phyloP scores from a whole-genome alignment of 2,329 filamentous ascomycete species.

The Paraphoma chrysanthemicola region DNA sequence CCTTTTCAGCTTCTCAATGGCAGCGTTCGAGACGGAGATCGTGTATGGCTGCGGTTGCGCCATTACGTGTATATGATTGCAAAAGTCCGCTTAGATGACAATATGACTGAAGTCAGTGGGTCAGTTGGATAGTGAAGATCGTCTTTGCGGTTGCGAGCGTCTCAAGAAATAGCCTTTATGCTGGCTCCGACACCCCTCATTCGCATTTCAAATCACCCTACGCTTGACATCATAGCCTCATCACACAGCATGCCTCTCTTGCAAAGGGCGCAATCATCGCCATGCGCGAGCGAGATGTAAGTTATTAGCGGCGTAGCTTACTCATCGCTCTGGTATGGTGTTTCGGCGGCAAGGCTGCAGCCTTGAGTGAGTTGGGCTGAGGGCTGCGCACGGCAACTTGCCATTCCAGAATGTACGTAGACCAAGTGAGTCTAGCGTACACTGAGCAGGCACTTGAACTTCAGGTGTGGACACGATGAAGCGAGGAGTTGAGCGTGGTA shows the following conservation, averaged over 20 bases:
- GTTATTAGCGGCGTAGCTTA: not conserved
- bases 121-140: too few species aligned
- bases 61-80: slow-evolving; percentile 9
- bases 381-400: not conserved
- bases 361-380: not conserved
- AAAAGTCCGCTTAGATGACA: not conserved
- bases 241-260: not conserved
- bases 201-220: slow-evolving; percentile 13
- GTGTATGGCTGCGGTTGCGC: slow-evolving; percentile 30
- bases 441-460: too few species aligned
- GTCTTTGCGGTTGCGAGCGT: too few species aligned
- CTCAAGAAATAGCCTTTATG: not conserved
- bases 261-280: not conserved
- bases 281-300: not conserved
- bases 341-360: not conserved
- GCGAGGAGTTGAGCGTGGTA: too few species aligned
- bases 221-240: slow-evolving; percentile 7
- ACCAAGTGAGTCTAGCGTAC: too few species aligned
- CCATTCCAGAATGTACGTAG: not conserved
- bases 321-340: not conserved
- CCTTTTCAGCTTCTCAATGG: slow-evolving; percentile 61
- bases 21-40: slow-evolving; percentile 46
- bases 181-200: slow-evolving; percentile 10
- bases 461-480: too few species aligned
- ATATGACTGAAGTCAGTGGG: too few species aligned